phyloP scores from a whole-genome alignment of 345 rosid genomes.

The Salix purpurea region DNA sequence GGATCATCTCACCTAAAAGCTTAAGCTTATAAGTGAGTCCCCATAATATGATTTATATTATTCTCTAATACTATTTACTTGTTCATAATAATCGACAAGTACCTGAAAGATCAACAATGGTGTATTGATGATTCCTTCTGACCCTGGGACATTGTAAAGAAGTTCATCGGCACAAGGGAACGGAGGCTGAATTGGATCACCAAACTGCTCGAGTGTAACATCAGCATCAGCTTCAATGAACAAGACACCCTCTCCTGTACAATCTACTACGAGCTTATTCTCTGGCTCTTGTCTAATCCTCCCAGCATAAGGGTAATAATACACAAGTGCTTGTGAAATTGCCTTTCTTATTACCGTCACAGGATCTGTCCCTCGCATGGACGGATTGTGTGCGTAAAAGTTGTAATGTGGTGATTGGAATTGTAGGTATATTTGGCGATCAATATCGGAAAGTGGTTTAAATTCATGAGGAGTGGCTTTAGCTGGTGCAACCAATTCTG shows the following conservation, averaged over 20 bases:
- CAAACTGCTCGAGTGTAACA: constrained; percentile 3
- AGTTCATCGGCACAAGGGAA: constrained; percentile 14
- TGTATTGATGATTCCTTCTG: constrained; percentile 10
- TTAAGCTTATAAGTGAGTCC: too few species aligned
- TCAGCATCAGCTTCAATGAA: constrained; percentile 23
- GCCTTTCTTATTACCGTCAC: constrained; percentile 8
- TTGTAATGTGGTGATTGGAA: constrained; percentile 8
- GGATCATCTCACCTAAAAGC: too few species aligned
- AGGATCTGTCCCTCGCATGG: constrained; percentile 20
- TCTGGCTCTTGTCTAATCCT: too few species aligned
- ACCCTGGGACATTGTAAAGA: constrained; percentile 26
- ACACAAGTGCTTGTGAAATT: constrained; percentile 14
- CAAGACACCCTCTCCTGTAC: background rate
- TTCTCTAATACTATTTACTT: too few species aligned
- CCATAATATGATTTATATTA: too few species aligned
- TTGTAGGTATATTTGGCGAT: constrained; percentile 20
- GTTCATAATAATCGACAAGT: background rate
- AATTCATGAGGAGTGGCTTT: constrained; percentile 20
- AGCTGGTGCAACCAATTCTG: constrained; percentile 17
- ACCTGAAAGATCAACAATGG: constrained; percentile 25
- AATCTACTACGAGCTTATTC: too few species aligned
- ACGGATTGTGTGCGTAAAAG: constrained; percentile 1
- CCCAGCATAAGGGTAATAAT: too few species aligned
- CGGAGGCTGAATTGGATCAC: constrained; percentile 17
- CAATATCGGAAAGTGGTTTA: constrained; percentile 18